Evolutionary conservation across 1,284 basidiomycete genomes (phyloP).

Genomic region (Melampsora americana): DNA sequence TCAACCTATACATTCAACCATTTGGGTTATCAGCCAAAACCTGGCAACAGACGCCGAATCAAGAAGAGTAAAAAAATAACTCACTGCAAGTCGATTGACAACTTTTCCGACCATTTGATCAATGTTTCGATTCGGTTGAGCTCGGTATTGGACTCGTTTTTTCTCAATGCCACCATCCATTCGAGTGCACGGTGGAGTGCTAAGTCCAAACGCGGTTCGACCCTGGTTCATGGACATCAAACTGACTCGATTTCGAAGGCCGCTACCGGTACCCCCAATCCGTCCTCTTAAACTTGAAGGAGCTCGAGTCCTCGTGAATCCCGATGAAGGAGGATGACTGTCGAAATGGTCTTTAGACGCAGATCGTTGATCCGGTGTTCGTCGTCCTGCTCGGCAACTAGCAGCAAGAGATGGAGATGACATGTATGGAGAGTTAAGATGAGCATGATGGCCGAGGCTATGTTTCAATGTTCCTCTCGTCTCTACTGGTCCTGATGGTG

Average conservation of each 20-base stretch:
- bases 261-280: not conserved
- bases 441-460: too few relatives aligned
- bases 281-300: not conserved
- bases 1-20: conserved; percentile 9
- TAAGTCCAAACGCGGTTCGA: not conserved
- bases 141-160: conserved; percentile 14
- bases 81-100: conserved; percentile 35
- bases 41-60: not conserved
- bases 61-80: not conserved
- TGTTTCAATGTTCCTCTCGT: not conserved
- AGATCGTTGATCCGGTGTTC: conserved; percentile 10
- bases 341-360: not conserved
- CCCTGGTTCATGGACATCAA: not conserved
- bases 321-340: not conserved
- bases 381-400: not conserved
- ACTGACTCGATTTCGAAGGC: not conserved
- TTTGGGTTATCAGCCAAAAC: not conserved
- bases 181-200: not conserved
- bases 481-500: not conserved
- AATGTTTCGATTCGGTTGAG: conserved; percentile 41
- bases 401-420: conserved; percentile 1
- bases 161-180: conserved; percentile 4
- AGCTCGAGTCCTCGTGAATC: not conserved
- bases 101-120: conserved; percentile 40
- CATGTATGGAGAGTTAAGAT: not conserved